Evolutionary conservation across 225 moss, liverwort and hornwort genomes (phyloP), one percentile per base, ranked within the genome.

Genomic region (Ulota crispa): DNA sequence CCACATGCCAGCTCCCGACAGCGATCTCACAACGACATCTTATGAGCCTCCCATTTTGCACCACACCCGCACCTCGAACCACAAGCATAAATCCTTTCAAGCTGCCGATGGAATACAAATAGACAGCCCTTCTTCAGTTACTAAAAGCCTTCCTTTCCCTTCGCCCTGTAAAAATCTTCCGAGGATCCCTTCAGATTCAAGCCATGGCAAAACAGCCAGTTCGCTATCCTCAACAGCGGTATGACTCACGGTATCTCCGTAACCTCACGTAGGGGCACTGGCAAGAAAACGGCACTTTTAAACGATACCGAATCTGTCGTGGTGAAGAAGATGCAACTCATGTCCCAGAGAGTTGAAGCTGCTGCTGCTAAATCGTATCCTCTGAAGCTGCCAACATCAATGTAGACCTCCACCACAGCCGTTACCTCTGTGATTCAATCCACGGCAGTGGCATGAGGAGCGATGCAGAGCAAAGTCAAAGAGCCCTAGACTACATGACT

Each of bases 51-150:
- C 55, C 78, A 69, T 68, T 28, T 24, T 31, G 66, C 26, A 37
- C 30, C 26, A 57, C 77, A 59, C 45, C 54, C 32, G 64, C 36
- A 77, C 76, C 64, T 76, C 60, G 31, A 76, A 76, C 21, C 47
- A 12, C 67, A 70, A 70, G 45, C 79, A 32, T 21, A 47, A 63
- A 37, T 52, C 76, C 47, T 47, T 72, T 83, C 66, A 50, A 41
- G 72, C 72, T 31, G 57, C 71, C 54, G 24, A 32, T 8, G 5
- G 28, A 27, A 72, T 20, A 45, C 45, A 20, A 75, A 75, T 23
- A 19, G 57, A 63, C 47, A 73, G 64, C 57, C 56, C 47, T 64
- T 47, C 26, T 63, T 20, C 66, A 64, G 26, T 64, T 39, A 8
- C 55, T 24, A 31, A 19, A 56, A 75, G 64, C 52, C 64, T 63